A percentile compares a stretch with the other conserved stretches of the same genome.
Conservation (phyloP, 176 grass and related monocot genomes). For the Saccharum officinarum region DNA sequence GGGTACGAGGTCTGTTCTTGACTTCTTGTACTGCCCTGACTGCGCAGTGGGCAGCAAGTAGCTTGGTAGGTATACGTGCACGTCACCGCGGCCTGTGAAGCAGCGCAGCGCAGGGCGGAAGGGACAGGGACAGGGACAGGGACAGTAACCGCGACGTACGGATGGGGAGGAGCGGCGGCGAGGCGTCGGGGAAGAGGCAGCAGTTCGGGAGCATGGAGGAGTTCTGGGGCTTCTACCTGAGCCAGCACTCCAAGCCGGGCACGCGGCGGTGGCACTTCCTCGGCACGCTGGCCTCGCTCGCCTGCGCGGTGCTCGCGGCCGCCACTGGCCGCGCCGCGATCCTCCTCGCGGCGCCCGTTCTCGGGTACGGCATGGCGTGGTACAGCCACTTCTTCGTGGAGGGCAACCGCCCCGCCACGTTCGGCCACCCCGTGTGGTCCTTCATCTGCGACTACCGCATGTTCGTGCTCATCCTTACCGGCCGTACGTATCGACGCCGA, state of each 20-base stretch:
- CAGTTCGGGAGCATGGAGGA: slow-evolving; percentile 68
- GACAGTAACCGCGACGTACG: background rate
- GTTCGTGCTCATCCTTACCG: slow-evolving; percentile 70
- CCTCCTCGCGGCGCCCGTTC: slow-evolving; percentile 43
- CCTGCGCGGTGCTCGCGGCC: slow-evolving; percentile 51
- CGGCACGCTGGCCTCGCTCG: slow-evolving; percentile 57
- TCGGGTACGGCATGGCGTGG: slow-evolving; percentile 80
- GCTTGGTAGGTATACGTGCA: slow-evolving; percentile 1
- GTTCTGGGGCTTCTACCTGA: slow-evolving; percentile 87
- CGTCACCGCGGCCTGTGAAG: background rate
- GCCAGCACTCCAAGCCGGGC: slow-evolving; percentile 71
- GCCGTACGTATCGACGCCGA: slow-evolving; percentile 66
- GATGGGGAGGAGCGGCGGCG: slow-evolving; percentile 26
- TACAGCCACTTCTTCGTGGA: slow-evolving; percentile 93
- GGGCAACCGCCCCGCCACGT: slow-evolving; percentile 68
- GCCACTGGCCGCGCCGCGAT: slow-evolving; percentile 44
- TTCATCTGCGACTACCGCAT: slow-evolving; percentile 76
- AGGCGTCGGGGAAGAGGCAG: background rate
- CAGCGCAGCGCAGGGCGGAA: background rate
- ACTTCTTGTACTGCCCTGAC: no score
- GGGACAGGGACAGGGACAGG: background rate
- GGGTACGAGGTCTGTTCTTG: no score
- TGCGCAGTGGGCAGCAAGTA: background rate
- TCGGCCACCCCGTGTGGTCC: slow-evolving; percentile 80
- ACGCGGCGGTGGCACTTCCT: slow-evolving; percentile 81